Conservation (phyloP, 2,329 filamentous ascomycete genomes). For the Trichophyton benhamiae region DNA sequence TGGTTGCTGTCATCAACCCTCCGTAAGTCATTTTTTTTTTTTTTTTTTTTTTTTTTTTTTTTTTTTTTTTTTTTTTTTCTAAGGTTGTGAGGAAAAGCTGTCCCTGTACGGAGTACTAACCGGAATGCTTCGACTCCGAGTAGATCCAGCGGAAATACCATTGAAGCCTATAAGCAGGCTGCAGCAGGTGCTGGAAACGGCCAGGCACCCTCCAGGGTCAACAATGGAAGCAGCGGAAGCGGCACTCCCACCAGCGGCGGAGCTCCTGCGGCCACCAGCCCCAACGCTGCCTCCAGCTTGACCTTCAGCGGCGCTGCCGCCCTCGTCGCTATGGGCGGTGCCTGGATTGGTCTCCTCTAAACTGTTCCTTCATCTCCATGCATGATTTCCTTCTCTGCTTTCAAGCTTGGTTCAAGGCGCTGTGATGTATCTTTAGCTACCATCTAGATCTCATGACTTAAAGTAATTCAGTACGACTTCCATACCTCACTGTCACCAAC, state of each 20-base stretch:
- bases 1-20: constrained; percentile 42
- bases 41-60: no score
- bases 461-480: neutral
- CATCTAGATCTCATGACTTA: neutral
- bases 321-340: neutral
- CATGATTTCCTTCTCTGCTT: neutral
- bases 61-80: no score
- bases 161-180: neutral
- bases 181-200: neutral
- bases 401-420: neutral
- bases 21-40: constrained; percentile 19
- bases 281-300: neutral
- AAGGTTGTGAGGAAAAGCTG: neutral
- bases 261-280: neutral
- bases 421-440: neutral
- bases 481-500: neutral
- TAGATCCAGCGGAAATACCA: constrained; percentile 4
- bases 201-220: neutral
- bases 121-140: neutral
- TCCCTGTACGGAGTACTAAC: neutral
- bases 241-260: neutral
- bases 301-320: neutral
- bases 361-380: neutral
- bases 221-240: neutral
- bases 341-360: constrained; percentile 3